These are phyloP conservation scores for Stemphylium vesicarium DNA, from an alignment of 2,329 filamentous ascomycete genomes.

Conservation along the genomic window DNA sequence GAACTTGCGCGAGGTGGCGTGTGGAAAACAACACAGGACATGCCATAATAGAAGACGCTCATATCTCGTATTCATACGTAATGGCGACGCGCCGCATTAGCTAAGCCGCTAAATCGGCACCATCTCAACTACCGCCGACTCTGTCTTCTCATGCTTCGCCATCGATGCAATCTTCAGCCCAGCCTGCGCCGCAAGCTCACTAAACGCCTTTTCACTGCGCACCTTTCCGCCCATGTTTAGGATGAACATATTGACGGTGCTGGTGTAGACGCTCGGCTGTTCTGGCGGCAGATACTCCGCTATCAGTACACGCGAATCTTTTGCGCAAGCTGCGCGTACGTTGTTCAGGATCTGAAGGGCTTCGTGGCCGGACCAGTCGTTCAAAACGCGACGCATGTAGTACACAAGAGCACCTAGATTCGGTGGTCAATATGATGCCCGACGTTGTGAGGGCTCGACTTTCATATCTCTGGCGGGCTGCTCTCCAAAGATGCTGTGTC, in stretches of 20 bases:
- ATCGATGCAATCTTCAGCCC: conserved; percentile 12
- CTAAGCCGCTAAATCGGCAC: background rate
- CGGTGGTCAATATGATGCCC: background rate
- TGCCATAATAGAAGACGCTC: too few relatives aligned
- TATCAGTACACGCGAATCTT: conserved; percentile 11
- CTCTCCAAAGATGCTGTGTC: conserved; percentile 9
- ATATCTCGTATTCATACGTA: too few relatives aligned
- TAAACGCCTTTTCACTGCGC: conserved; percentile 10
- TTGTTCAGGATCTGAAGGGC: conserved; percentile 10
- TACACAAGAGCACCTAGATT: conserved; percentile 12
- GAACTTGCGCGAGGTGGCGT: too few relatives aligned
- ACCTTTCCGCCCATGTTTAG: conserved; percentile 14
- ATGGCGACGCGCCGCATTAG: too few relatives aligned
- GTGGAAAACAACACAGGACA: too few relatives aligned
- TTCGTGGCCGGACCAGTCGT: conserved; percentile 13
- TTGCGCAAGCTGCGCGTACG: conserved; percentile 7
- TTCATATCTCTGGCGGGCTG: conserved; percentile 11
- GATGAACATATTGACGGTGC: conserved; percentile 13
- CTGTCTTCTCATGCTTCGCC: conserved; percentile 6
- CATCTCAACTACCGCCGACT: conserved; percentile 13
- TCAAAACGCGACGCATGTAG: conserved; percentile 10
- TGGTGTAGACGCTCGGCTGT: conserved; percentile 5
- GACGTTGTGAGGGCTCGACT: background rate
- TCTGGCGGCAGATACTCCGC: conserved; percentile 9
- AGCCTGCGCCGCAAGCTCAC: conserved; percentile 9